phyloP scores from a whole-genome alignment of 2,329 filamentous ascomycete species.

The Colletotrichum sp. region DNA sequence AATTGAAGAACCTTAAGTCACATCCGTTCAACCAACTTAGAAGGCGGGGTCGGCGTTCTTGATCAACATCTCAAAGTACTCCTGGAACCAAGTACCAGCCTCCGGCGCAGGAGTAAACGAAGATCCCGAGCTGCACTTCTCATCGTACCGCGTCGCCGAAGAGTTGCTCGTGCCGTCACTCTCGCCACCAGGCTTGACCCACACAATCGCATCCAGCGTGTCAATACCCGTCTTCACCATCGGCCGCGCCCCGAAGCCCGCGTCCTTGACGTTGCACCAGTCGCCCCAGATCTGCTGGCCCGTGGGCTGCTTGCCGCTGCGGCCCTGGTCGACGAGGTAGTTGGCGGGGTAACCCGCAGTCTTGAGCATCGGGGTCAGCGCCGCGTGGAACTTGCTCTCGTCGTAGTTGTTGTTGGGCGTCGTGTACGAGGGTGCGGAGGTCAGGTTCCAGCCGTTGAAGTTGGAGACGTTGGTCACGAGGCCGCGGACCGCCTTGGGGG shows the following conservation, averaged over 20 bases:
- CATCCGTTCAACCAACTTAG: constrained; percentile 14
- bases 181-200: constrained; percentile 61
- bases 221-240: constrained; percentile 55
- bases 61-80: constrained; percentile 62
- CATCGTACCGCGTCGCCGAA: constrained; percentile 48
- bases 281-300: constrained; percentile 58
- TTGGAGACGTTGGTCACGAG: constrained; percentile 39
- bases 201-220: constrained; percentile 61
- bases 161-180: constrained; percentile 36
- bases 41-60: constrained; percentile 62
- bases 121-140: constrained; percentile 52
- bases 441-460: constrained; percentile 32
- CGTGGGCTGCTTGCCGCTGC: constrained; percentile 48
- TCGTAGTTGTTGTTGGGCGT: constrained; percentile 15
- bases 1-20: neutral
- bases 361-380: constrained; percentile 17
- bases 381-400: constrained; percentile 21
- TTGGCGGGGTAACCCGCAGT: constrained; percentile 20
- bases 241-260: constrained; percentile 59
- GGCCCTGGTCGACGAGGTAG: constrained; percentile 22
- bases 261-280: constrained; percentile 63
- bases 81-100: constrained; percentile 72
- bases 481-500: constrained; percentile 37
- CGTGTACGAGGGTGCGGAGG: constrained; percentile 29
- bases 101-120: constrained; percentile 70